Percentiles rank a stretch among this genome's conserved stretches.
Evolutionary conservation across 352 stramenopile genomes (phyloP).

Genomic region (Aphanomyces cochlioides): DNA sequence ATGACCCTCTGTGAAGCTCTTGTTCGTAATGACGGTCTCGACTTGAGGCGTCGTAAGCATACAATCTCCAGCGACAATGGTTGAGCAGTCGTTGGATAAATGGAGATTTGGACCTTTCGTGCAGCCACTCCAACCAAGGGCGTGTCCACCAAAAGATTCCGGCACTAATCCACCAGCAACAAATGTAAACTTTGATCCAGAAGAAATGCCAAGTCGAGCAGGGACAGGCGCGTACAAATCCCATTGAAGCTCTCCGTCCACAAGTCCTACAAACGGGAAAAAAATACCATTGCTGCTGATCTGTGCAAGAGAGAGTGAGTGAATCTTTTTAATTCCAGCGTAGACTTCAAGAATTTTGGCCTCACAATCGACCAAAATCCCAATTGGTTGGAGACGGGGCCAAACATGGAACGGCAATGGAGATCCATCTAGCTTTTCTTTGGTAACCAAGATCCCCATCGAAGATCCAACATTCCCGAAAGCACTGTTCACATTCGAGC

Average conservation of each 20-base stretch:
- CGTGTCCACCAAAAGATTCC: conserved; percentile 51
- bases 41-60: conserved; percentile 14
- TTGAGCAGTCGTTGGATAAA: conserved; percentile 47
- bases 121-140: conserved; percentile 61
- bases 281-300: conserved; percentile 33
- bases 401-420: not conserved
- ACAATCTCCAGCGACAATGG: conserved; percentile 54
- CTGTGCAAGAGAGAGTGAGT: conserved; percentile 35
- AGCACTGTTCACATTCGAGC: conserved; percentile 54
- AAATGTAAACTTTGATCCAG: conserved; percentile 55
- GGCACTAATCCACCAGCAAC: conserved; percentile 65
- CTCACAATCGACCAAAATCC: conserved; percentile 37
- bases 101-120: conserved; percentile 51
- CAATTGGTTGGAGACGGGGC: conserved; percentile 17
- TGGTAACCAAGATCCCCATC: conserved; percentile 42
- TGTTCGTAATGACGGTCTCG: conserved; percentile 25
- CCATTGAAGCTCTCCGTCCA: conserved; percentile 58
- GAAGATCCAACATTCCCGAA: conserved; percentile 19
- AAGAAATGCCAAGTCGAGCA: conserved; percentile 56
- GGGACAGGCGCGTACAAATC: conserved; percentile 55
- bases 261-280: conserved; percentile 57
- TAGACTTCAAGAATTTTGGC: conserved; percentile 66
- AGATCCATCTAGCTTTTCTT: conserved; percentile 29
- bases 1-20: conserved; percentile 18
- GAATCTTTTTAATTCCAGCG: conserved; percentile 38